These are phyloP conservation scores for Diaporthe longicolla DNA, from an alignment of 2,329 filamentous ascomycete species.

Conservation along the genomic window DNA sequence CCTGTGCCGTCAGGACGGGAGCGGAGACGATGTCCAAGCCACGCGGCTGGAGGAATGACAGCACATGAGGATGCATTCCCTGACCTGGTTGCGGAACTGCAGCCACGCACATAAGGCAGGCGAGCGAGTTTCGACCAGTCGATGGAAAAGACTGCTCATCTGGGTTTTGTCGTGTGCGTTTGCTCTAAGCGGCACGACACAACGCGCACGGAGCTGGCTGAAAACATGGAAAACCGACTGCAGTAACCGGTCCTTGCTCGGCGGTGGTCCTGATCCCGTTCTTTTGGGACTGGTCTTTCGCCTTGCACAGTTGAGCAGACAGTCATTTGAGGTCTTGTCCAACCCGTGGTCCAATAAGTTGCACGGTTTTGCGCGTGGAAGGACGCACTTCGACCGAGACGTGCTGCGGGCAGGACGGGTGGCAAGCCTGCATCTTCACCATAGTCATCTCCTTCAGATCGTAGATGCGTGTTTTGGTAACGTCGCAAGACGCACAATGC, in stretches of 20 bases:
- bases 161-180: background rate
- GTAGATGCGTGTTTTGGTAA: background rate
- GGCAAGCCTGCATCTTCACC: conserved; percentile 18
- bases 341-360: background rate
- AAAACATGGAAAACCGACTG: background rate
- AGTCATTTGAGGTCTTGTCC: background rate
- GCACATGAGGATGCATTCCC: conserved; percentile 44
- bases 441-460: background rate
- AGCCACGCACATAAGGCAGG: background rate
- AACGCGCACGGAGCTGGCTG: background rate
- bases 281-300: background rate
- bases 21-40: background rate
- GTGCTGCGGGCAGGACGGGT: background rate
- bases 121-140: background rate
- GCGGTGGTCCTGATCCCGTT: background rate
- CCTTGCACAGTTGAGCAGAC: background rate
- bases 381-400: background rate
- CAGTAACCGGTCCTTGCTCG: background rate
- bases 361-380: background rate
- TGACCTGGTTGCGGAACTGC: conserved; percentile 17
- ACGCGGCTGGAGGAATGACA: conserved; percentile 41
- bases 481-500: background rate
- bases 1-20: conserved; percentile 24
- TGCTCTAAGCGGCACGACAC: background rate
- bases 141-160: background rate